phyloP scores from a whole-genome alignment of 495 filamentous ascomycete genomes.

The Penicillium diatomitis region DNA sequence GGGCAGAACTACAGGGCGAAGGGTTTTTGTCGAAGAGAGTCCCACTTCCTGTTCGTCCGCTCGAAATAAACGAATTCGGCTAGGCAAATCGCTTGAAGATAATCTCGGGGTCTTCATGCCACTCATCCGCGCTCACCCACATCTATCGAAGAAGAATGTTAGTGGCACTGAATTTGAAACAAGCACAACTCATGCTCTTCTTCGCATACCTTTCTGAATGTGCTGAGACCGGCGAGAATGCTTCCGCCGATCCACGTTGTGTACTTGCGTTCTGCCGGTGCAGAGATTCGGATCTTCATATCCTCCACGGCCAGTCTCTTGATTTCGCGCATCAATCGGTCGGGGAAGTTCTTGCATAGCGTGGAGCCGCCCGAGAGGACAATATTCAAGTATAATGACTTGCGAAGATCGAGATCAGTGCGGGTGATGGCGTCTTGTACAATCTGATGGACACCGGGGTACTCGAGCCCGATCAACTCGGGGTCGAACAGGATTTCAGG shows the following conservation, averaged over 20 bases:
- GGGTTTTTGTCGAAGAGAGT: not conserved
- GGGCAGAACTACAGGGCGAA: not conserved
- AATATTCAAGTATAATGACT: constrained; percentile 89
- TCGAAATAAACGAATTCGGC: not conserved
- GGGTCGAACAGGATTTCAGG: constrained; percentile 98
- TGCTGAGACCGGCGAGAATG: constrained; percentile 93
- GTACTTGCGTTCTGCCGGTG: constrained; percentile 94
- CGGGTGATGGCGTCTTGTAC: constrained; percentile 93
- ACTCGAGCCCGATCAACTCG: constrained; percentile 93
- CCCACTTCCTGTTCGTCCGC: not conserved
- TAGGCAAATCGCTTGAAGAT: constrained; percentile 96
- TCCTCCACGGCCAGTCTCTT: constrained; percentile 91
- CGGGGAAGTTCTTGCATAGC: constrained; percentile 88
- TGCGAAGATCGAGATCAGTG: constrained; percentile 95
- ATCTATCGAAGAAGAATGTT: constrained; percentile 50
- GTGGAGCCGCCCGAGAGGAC: constrained; percentile 94
- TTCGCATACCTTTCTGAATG: constrained; percentile 85
- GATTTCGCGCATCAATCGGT: constrained; percentile 83
- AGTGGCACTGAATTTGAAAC: constrained; percentile 1
- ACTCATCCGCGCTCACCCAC: constrained; percentile 98
- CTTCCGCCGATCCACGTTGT: constrained; percentile 98
- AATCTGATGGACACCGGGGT: constrained; percentile 94
- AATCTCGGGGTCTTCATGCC: constrained; percentile 98
- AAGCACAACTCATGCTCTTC: not conserved
- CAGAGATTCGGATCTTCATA: constrained; percentile 98